phyloP scores from a whole-genome alignment of 352 stramenopile genomes.

The Phytopythium montanum region DNA sequence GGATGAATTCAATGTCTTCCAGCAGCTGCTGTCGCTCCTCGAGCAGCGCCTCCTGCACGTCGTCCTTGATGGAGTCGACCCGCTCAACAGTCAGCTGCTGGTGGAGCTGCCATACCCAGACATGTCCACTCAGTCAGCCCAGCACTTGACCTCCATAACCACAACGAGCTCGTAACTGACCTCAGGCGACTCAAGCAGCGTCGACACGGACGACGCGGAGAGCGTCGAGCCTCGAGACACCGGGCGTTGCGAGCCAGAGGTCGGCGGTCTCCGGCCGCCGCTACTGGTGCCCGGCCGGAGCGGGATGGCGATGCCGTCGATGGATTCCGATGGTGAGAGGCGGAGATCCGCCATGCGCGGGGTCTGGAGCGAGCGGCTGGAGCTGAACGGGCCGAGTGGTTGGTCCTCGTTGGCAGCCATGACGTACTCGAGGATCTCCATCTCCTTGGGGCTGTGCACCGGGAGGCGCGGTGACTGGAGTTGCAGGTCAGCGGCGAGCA shows the following conservation, averaged over 20 bases:
- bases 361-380: constrained; percentile 22
- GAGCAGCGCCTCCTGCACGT: constrained; percentile 48
- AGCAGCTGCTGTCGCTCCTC: constrained; percentile 63
- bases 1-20: constrained; percentile 84
- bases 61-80: constrained; percentile 65
- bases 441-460: constrained; percentile 39
- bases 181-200: constrained; percentile 54
- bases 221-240: constrained; percentile 64
- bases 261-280: constrained; percentile 27
- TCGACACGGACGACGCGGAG: constrained; percentile 52
- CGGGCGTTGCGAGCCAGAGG: constrained; percentile 43
- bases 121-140: neutral
- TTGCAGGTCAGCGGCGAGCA: constrained; percentile 49
- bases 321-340: constrained; percentile 32
- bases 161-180: constrained; percentile 11
- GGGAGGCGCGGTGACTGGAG: constrained; percentile 13
- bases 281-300: constrained; percentile 53
- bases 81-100: constrained; percentile 60
- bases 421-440: constrained; percentile 63
- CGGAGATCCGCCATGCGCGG: constrained; percentile 40
- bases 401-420: constrained; percentile 19
- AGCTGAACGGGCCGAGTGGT: constrained; percentile 6
- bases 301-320: constrained; percentile 11
- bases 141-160: neutral
- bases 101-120: constrained; percentile 23